Evolutionary conservation across 768 basidiomycete genomes (phyloP).

Genomic region (Dacryopinax primogenitus): DNA sequence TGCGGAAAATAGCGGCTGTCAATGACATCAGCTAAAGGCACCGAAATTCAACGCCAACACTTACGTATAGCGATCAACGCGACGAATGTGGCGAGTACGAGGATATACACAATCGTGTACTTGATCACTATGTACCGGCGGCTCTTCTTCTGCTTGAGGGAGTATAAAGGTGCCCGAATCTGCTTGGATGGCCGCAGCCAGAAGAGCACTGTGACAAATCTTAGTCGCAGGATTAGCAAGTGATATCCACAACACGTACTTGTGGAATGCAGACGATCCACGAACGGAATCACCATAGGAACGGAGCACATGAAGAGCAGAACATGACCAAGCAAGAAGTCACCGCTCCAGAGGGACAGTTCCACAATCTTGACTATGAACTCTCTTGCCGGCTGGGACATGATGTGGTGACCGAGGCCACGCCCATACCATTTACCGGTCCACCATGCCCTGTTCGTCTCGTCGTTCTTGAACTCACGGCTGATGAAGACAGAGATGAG

Average conservation of each 20-base stretch:
- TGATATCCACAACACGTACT: constrained; percentile 44
- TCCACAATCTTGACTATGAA: constrained; percentile 97
- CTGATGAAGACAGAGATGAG: constrained; percentile 88
- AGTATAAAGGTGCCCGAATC: constrained; percentile 83
- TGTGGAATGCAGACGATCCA: constrained; percentile 82
- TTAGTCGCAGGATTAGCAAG: background rate
- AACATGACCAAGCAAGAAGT: constrained; percentile 77
- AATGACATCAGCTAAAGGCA: constrained; percentile 15
- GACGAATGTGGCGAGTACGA: constrained; percentile 55
- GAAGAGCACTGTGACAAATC: constrained; percentile 30
- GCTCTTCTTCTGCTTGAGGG: constrained; percentile 76
- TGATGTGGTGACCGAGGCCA: constrained; percentile 75
- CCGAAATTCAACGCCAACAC: constrained; percentile 26
- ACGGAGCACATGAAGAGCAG: constrained; percentile 84
- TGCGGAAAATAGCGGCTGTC: constrained; percentile 50
- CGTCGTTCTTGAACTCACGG: constrained; percentile 98
- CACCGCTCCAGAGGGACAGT: constrained; percentile 87
- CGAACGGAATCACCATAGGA: constrained; percentile 78
- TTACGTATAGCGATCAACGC: constrained; percentile 68
- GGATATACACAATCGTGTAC: constrained; percentile 66
- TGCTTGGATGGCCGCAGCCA: constrained; percentile 93
- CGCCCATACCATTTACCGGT: constrained; percentile 95
- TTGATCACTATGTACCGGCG: constrained; percentile 83
- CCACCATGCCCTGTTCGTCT: constrained; percentile 99
- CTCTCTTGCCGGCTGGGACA: constrained; percentile 97